A percentile compares a stretch with the other conserved stretches of the same genome.
phyloP scores from a whole-genome alignment of 768 basidiomycete genomes.

The Mycena floridula region DNA sequence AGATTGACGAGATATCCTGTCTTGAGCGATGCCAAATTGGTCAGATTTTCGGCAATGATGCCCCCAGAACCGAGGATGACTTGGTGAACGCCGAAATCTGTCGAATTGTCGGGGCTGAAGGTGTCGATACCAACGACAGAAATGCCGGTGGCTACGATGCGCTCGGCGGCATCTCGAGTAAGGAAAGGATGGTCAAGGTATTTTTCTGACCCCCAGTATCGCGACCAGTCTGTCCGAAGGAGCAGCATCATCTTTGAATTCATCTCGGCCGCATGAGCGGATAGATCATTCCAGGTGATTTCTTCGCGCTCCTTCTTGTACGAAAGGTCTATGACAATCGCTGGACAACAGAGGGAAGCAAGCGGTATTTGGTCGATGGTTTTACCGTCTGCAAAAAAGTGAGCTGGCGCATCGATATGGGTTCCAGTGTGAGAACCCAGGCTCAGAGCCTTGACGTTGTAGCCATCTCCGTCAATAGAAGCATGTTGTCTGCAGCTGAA shows the following conservation, averaged over 20 bases:
- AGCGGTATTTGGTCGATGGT: constrained; percentile 57
- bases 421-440: constrained; percentile 73
- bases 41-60: constrained; percentile 68
- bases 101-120: constrained; percentile 63
- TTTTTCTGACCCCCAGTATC: constrained; percentile 37
- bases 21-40: constrained; percentile 39
- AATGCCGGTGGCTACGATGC: constrained; percentile 45
- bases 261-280: constrained; percentile 29
- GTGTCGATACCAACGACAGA: constrained; percentile 57
- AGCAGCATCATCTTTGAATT: constrained; percentile 40
- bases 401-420: constrained; percentile 74
- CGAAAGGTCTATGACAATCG: constrained; percentile 49
- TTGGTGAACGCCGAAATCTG: constrained; percentile 51
- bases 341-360: constrained; percentile 46
- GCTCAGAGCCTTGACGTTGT: constrained; percentile 44
- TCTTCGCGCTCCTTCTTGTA: constrained; percentile 32
- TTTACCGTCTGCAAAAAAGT: constrained; percentile 54
- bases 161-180: constrained; percentile 41
- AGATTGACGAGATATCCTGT: constrained; percentile 43
- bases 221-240: constrained; percentile 66
- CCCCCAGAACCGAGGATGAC: constrained; percentile 53
- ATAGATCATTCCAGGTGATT: constrained; percentile 53
- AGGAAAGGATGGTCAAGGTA: constrained; percentile 69
- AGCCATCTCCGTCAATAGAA: constrained; percentile 39
- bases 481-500: constrained; percentile 33